A percentile compares a stretch with the other conserved stretches of the same genome.
These are phyloP conservation scores for Diaporthe sp. DNA, from an alignment of 2,329 filamentous ascomycete genomes.

Conservation along the genomic window DNA sequence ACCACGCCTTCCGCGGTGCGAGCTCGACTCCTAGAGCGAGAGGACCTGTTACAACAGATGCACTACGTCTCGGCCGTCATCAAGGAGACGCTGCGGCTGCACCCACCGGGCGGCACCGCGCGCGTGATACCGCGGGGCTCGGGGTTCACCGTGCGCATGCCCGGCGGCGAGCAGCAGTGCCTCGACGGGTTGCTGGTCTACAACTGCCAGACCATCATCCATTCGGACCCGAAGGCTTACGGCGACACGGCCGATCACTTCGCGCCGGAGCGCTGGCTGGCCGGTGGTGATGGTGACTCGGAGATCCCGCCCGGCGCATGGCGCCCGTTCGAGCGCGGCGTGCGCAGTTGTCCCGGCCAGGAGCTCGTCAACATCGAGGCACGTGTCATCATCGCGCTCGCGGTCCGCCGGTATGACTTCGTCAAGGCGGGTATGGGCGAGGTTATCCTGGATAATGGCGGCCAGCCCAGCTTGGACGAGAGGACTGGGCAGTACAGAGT, in stretches of 20 bases:
- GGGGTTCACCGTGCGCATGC: slow-evolving; percentile 27
- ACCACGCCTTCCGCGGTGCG: neutral
- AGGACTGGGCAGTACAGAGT: neutral
- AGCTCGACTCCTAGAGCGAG: neutral
- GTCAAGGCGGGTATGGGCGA: neutral
- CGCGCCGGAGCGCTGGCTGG: slow-evolving; percentile 35
- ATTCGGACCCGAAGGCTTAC: slow-evolving; percentile 23
- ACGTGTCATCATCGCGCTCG: neutral
- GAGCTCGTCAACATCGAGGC: neutral
- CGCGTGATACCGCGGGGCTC: neutral
- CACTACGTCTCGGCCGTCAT: neutral
- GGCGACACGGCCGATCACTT: slow-evolving; percentile 30
- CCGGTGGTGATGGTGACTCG: neutral
- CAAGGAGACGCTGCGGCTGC: slow-evolving; percentile 22
- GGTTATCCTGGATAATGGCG: neutral
- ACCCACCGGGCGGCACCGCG: slow-evolving; percentile 6
- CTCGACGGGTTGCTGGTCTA: slow-evolving; percentile 10
- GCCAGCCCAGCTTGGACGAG: neutral
- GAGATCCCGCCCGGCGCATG: neutral
- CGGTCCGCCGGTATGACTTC: neutral
- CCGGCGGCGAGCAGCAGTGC: slow-evolving; percentile 42
- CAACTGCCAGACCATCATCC: slow-evolving; percentile 8
- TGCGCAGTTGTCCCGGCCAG: neutral
- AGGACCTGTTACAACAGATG: no score
- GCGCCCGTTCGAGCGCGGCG: neutral